Conservation (phyloP, 768 basidiomycete genomes). For the Hygrophorus russula region DNA sequence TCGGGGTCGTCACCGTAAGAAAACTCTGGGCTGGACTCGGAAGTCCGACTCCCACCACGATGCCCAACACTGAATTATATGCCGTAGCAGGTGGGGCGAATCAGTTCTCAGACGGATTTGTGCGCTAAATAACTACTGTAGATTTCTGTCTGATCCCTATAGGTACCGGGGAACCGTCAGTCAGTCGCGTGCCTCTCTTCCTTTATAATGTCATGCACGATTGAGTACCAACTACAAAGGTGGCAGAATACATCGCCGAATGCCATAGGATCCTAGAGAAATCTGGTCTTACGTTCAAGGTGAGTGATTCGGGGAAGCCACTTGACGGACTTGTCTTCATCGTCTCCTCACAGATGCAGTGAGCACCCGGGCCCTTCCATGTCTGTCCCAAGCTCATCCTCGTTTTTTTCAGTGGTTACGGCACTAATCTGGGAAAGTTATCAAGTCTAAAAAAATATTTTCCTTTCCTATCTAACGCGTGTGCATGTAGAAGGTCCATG, state of each 20-base stretch:
- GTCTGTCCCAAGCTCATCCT: not conserved
- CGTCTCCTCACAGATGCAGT: conserved; percentile 49
- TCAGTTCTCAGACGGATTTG: not conserved
- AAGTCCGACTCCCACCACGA: not conserved
- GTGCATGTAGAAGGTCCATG: conserved; percentile 63
- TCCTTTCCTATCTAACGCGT: not conserved
- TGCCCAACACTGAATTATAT: conserved; percentile 40
- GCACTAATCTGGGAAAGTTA: conserved; percentile 70
- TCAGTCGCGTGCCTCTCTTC: conserved; percentile 17
- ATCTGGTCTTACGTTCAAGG: conserved; percentile 76
- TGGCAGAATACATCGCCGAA: conserved; percentile 70
- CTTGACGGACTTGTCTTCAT: conserved; percentile 5
- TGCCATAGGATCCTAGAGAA: conserved; percentile 76
- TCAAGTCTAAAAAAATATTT: not conserved
- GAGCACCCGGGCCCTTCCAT: conserved; percentile 14
- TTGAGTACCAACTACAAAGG: conserved; percentile 24
- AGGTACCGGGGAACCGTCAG: conserved; percentile 66
- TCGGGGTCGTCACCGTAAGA: not conserved
- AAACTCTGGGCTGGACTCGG: not conserved
- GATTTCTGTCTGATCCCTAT: conserved; percentile 89
- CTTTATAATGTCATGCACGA: not conserved
- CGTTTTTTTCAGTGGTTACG: conserved; percentile 56
- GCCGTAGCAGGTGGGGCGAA: conserved; percentile 54
- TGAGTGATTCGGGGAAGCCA: conserved; percentile 17
- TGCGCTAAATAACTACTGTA: conserved; percentile 18